These are phyloP conservation scores for Ceratobasidium sp. DNA, from an alignment of 1,284 basidiomycete species.

Conservation along the genomic window DNA sequence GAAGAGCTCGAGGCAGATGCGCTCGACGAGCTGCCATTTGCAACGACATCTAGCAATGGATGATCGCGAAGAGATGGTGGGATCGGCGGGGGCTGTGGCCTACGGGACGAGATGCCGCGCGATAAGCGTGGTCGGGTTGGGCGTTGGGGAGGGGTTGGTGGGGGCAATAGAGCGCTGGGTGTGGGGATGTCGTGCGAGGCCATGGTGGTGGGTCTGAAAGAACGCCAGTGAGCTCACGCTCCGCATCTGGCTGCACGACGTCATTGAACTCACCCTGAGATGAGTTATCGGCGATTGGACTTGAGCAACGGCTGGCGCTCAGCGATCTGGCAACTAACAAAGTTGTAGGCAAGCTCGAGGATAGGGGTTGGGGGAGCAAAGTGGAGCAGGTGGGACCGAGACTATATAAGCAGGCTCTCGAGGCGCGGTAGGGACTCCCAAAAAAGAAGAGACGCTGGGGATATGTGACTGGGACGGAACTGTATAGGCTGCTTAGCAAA, in stretches of 20 bases:
- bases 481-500: neutral
- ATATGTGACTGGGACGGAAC: neutral
- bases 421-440: conserved; percentile 13
- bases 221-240: conserved; percentile 16
- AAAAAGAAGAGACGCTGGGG: neutral
- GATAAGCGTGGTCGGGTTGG: conserved; percentile 22
- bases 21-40: conserved; percentile 1
- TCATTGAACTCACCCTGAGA: conserved; percentile 35
- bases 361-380: conserved; percentile 3
- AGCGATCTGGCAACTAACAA: too few species aligned
- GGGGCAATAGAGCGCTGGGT: neutral
- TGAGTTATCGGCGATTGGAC: neutral
- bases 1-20: neutral
- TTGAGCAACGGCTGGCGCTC: neutral
- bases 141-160: conserved; percentile 5
- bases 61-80: conserved; percentile 33
- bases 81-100: conserved; percentile 12
- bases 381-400: conserved; percentile 2
- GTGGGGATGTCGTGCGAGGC: neutral
- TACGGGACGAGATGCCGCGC: conserved; percentile 30
- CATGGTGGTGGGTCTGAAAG: neutral
- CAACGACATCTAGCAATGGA: conserved; percentile 25
- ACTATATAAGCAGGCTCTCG: conserved; percentile 2
- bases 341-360: neutral
- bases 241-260: conserved; percentile 24